Evolutionary conservation across 345 rosid genomes (phyloP).

Genomic region (Psidium guajava): DNA sequence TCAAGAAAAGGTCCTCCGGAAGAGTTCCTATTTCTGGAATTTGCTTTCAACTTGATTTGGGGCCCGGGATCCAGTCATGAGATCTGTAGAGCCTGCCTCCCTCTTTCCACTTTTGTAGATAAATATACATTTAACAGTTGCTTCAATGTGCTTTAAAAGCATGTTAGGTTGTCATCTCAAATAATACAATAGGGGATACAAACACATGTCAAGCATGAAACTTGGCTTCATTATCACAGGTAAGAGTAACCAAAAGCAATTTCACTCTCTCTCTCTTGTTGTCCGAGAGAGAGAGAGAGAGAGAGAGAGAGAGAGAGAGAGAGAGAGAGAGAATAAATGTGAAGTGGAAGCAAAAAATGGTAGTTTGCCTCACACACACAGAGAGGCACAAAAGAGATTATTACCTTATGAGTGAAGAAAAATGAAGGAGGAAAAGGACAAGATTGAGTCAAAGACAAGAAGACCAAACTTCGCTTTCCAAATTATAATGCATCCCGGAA

Average conservation of each 20-base stretch:
- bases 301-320: slow-evolving; percentile 20
- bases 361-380: slow-evolving; percentile 2
- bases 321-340: slow-evolving; percentile 39
- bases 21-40: background rate
- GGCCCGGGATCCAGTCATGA: background rate
- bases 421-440: slow-evolving; percentile 62
- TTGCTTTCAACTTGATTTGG: background rate
- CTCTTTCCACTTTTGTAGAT: background rate
- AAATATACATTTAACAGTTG: background rate
- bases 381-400: slow-evolving; percentile 11
- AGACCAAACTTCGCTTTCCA: slow-evolving; percentile 25
- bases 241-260: background rate
- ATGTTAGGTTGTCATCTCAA: background rate
- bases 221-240: background rate
- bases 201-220: background rate
- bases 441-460: slow-evolving; percentile 56
- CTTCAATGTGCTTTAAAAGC: background rate
- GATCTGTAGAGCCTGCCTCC: background rate
- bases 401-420: slow-evolving; percentile 83
- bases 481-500: background rate
- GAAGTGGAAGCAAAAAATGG: slow-evolving; percentile 56
- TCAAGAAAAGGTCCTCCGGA: background rate
- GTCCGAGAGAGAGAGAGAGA: background rate
- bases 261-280: background rate
- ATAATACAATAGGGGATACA: background rate